A percentile compares a stretch with the other conserved stretches of the same genome.
Conservation (phyloP, 192 early-diverging fungal species). For the Mortierella claussenii region DNA sequence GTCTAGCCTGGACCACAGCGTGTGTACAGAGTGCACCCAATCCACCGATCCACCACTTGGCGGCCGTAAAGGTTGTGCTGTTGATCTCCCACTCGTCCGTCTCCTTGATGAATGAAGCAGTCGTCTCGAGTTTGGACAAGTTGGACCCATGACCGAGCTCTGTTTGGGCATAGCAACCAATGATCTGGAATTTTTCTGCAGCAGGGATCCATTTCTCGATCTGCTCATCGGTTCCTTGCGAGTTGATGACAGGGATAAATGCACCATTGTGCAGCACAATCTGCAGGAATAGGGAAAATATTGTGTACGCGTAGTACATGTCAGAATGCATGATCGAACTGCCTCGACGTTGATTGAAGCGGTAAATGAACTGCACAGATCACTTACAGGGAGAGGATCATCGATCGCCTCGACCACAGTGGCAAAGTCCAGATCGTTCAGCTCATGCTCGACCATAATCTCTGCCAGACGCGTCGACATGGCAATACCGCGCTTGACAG, state of each 20-base stretch:
- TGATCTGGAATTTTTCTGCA: slow-evolving; percentile 75
- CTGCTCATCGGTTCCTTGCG: slow-evolving; percentile 79
- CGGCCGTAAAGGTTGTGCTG: slow-evolving; percentile 74
- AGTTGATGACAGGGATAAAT: slow-evolving; percentile 80
- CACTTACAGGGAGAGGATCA: slow-evolving; percentile 42
- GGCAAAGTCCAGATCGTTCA: slow-evolving; percentile 50
- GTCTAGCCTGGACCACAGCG: slow-evolving; percentile 69
- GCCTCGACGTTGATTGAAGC: too few species aligned
- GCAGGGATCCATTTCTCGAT: slow-evolving; percentile 74
- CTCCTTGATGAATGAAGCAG: slow-evolving; percentile 81
- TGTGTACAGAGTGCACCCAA: slow-evolving; percentile 74
- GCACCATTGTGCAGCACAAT: slow-evolving; percentile 59
- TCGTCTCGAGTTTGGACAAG: slow-evolving; percentile 87
- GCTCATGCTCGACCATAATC: slow-evolving; percentile 48
- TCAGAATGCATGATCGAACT: too few species aligned
- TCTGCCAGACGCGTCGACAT: slow-evolving; percentile 49
- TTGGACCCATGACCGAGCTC: slow-evolving; percentile 79
- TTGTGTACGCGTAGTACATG: too few species aligned
- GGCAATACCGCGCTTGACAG: slow-evolving; percentile 51
- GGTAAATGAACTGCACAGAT: too few species aligned
- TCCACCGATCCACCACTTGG: slow-evolving; percentile 79
- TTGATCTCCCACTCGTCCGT: slow-evolving; percentile 91
- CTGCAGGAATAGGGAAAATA: neutral
- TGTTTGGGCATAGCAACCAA: slow-evolving; percentile 90
- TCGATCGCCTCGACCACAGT: slow-evolving; percentile 42